Conservation (phyloP, 768 basidiomycete species). For the Lentinula raphanica region DNA sequence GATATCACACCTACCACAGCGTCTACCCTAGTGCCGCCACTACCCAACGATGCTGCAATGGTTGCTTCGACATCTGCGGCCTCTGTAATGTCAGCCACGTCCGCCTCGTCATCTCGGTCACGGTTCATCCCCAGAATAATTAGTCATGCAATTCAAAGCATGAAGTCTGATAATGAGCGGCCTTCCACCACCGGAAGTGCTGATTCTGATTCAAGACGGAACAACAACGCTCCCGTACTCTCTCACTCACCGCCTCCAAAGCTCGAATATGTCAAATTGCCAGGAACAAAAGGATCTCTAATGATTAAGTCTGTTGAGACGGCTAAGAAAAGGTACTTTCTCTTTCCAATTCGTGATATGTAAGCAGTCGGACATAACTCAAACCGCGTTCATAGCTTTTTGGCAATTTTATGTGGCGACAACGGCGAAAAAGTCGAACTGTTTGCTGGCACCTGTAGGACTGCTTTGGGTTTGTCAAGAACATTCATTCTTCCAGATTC, state of each 20-base stretch:
- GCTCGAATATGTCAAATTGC: slow-evolving; percentile 87
- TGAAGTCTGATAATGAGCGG: slow-evolving; percentile 53
- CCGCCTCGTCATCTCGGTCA: slow-evolving; percentile 37
- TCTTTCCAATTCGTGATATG: neutral
- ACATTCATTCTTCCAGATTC: slow-evolving; percentile 92
- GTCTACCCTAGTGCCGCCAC: slow-evolving; percentile 19
- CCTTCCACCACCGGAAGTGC: slow-evolving; percentile 30
- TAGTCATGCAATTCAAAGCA: slow-evolving; percentile 53
- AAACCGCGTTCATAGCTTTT: slow-evolving; percentile 50
- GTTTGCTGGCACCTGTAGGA: slow-evolving; percentile 86
- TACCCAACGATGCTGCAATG: slow-evolving; percentile 13
- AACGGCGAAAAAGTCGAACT: slow-evolving; percentile 91
- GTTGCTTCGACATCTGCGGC: neutral
- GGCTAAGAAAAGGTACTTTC: slow-evolving; percentile 72
- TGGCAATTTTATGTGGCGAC: slow-evolving; percentile 90
- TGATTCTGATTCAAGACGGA: slow-evolving; percentile 37
- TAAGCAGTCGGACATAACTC: neutral
- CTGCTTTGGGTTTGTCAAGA: slow-evolving; percentile 85
- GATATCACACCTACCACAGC: slow-evolving; percentile 18
- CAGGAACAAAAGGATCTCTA: slow-evolving; percentile 82
- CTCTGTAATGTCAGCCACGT: slow-evolving; percentile 22
- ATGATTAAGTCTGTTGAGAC: slow-evolving; percentile 88
- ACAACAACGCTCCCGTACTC: slow-evolving; percentile 25
- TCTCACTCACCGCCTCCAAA: slow-evolving; percentile 71
- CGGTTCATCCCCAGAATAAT: slow-evolving; percentile 72